Conservation (phyloP, 2,329 filamentous ascomycete genomes). For the Aschersonia sp. region DNA sequence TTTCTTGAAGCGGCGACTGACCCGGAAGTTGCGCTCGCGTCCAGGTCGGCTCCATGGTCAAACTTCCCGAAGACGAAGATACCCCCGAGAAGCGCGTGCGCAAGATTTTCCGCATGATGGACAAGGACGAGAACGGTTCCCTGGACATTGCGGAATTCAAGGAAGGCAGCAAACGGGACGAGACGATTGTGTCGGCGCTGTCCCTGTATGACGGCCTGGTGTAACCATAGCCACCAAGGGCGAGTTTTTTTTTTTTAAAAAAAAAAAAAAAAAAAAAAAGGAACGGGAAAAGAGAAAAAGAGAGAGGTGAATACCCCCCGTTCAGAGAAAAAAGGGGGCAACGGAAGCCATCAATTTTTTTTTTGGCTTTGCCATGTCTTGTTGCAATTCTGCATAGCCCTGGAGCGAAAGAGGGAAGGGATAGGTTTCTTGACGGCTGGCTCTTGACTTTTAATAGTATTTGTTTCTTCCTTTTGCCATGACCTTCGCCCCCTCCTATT, state of each 20-base stretch:
- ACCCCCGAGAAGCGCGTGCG: slow-evolving; percentile 94
- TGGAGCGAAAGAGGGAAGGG: neutral
- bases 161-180: slow-evolving; percentile 95
- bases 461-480: neutral
- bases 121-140: slow-evolving; percentile 98
- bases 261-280: neutral
- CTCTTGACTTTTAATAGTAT: neutral
- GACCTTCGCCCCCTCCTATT: no score
- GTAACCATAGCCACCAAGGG: slow-evolving; percentile 21
- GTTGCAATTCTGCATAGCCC: neutral
- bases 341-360: neutral
- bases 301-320: neutral
- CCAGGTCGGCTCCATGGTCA: slow-evolving; percentile 97
- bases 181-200: slow-evolving; percentile 94
- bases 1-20: no score
- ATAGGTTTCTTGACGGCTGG: neutral
- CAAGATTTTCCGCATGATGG: slow-evolving; percentile 99
- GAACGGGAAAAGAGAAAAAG: neutral
- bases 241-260: neutral
- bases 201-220: slow-evolving; percentile 94
- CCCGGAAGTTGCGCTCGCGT: neutral
- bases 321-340: neutral
- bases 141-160: slow-evolving; percentile 98
- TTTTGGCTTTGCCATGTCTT: neutral
- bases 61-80: slow-evolving; percentile 95